Evolutionary conservation across 208 protist genomes (phyloP).

Genomic region (Trypanosoma conorhini): DNA sequence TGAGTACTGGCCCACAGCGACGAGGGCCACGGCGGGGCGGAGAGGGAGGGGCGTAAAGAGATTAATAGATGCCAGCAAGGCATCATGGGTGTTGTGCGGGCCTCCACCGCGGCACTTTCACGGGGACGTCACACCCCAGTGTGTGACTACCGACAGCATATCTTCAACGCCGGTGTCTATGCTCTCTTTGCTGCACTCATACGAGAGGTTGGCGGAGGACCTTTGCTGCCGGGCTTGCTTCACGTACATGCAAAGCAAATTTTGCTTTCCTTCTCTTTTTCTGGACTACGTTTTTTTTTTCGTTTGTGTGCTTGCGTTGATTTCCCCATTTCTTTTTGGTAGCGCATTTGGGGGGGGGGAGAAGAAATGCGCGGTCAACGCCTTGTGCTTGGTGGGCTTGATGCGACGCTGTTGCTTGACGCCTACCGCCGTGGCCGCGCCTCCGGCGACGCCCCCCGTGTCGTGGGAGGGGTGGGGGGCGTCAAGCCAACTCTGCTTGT

Average conservation of each 20-base stretch:
- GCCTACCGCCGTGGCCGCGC: constrained; percentile 13
- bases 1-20: too few species aligned
- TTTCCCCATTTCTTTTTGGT: constrained; percentile 1
- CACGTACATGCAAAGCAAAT: background rate
- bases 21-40: too few species aligned
- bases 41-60: background rate
- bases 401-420: constrained; percentile 21
- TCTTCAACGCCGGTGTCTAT: background rate
- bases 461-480: background rate
- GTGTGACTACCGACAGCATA: background rate
- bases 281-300: constrained; percentile 9
- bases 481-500: constrained; percentile 48
- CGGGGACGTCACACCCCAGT: background rate
- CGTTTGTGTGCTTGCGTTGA: constrained; percentile 6
- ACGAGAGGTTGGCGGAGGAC: background rate
- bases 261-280: constrained; percentile 5
- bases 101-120: background rate
- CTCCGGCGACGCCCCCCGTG: background rate
- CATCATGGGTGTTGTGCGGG: background rate
- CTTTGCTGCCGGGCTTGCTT: background rate
- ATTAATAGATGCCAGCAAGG: background rate
- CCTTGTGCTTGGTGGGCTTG: background rate
- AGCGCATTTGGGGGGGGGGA: background rate
- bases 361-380: background rate
- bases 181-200: background rate